Evolutionary conservation across 2,329 filamentous ascomycete species (phyloP), one percentile per base, ranked within the genome.

Genomic region (Trichophyton verrucosum): DNA sequence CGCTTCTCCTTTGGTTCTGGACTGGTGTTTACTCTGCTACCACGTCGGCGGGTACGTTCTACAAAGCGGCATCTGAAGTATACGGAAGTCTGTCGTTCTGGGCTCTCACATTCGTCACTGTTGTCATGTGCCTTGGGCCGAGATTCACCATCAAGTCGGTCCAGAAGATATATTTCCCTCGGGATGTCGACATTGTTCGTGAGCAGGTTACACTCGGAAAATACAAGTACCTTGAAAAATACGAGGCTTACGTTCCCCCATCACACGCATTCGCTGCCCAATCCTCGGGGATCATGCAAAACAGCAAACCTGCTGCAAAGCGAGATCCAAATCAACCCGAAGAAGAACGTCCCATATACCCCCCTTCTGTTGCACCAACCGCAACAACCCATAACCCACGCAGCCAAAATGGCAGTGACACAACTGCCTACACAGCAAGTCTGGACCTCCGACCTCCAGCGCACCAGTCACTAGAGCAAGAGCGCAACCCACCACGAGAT

Each of bases 161-260:
- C 57, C 94, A 97, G 74, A 99, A 99, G 76, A 88, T 96, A 60
- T 97, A 91, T 76, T 89, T 87, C 73, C 94, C 94, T 3, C 86
- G 87, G 66, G 94, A 99, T 69, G 86, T 96, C 62, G 94, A 99
- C 72, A 95, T 99, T 65, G 86, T 99, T 69, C 89, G 94, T 56
- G 94, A 99, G 74, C 91, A 97, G 77, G 85, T 95, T 63, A 83
- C 83, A 30, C 80, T 86, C 75, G 94, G 94, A 66, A 86, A 86
- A 69, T 97, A 95, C 72, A 84, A 87, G 65, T 83, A 90, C 68
- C 79, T 92, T 57, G 81, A 85, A 61, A 73, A 83, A 46, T 77
- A 77, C 58, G 80, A 80, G 59, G 76, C 78, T 4, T 78, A 76
- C 49, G 71, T 79, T 38, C 77, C 78, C n/a, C 77, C 77, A n/a